Evolutionary conservation across 208 protist genomes (phyloP).

Genomic region (Crithidia mellificae): DNA sequence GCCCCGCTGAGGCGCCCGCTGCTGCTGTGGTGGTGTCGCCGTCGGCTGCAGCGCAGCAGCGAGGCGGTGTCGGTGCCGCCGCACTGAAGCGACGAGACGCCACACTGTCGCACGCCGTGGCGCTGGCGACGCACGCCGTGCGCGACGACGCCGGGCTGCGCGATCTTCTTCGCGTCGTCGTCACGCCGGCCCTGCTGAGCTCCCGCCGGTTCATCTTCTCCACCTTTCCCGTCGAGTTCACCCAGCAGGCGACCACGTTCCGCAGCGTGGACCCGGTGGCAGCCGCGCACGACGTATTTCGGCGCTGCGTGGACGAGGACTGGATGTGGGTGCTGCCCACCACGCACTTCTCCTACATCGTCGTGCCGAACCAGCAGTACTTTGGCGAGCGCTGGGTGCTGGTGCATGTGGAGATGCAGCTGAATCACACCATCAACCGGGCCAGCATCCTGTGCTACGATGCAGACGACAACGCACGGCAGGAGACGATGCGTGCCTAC

Average conservation of each 20-base stretch:
- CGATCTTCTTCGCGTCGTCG: constrained; percentile 50
- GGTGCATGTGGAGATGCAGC: constrained; percentile 47
- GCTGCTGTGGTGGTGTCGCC: background rate
- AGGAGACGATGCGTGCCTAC: constrained; percentile 26
- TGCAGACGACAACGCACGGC: background rate
- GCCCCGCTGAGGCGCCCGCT: too few relatives aligned
- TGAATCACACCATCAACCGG: constrained; percentile 25
- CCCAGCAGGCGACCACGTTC: constrained; percentile 60
- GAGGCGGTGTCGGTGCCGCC: background rate
- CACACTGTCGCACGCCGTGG: constrained; percentile 19
- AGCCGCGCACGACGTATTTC: constrained; percentile 65
- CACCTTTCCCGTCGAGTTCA: constrained; percentile 74
- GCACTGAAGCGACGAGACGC: constrained; percentile 7
- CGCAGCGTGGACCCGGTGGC: constrained; percentile 55
- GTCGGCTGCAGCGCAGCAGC: background rate
- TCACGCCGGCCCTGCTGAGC: constrained; percentile 67
- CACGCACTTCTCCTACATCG: constrained; percentile 41
- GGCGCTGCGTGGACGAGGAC: constrained; percentile 73
- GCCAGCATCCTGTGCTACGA: constrained; percentile 62
- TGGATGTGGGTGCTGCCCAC: constrained; percentile 68
- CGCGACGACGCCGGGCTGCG: constrained; percentile 36
- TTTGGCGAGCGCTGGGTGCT: constrained; percentile 68
- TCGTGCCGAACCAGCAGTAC: constrained; percentile 50
- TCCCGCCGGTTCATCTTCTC: constrained; percentile 44
- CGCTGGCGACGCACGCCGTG: constrained; percentile 8